These are phyloP conservation scores for Sonneratia alba DNA, from an alignment of 345 rosid genomes.

Conservation along the genomic window DNA sequence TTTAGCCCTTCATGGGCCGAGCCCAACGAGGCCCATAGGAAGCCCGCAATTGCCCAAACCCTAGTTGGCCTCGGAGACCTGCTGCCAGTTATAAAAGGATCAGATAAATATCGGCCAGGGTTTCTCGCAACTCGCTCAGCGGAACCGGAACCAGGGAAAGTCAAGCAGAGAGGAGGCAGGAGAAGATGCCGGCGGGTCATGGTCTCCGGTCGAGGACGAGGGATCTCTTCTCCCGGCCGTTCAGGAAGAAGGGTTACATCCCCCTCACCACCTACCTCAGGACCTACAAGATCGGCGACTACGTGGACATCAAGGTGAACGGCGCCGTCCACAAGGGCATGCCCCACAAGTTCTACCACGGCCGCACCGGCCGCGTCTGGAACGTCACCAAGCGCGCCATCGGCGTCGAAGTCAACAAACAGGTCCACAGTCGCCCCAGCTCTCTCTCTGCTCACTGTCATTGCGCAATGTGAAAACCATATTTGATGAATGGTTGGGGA, in stretches of 20 bases:
- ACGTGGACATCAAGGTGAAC: constrained; percentile 63
- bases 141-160: background rate
- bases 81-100: too few species aligned
- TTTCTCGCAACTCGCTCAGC: too few species aligned
- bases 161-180: background rate
- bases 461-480: too few species aligned
- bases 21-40: too few species aligned
- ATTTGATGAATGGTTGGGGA: too few species aligned
- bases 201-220: constrained; percentile 55
- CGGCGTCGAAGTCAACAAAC: constrained; percentile 71
- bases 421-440: constrained; percentile 23
- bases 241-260: constrained; percentile 78
- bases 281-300: constrained; percentile 57
- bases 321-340: constrained; percentile 78
- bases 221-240: constrained; percentile 53
- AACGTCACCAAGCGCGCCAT: constrained; percentile 74
- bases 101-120: too few species aligned
- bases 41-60: too few species aligned
- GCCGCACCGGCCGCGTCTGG: constrained; percentile 76
- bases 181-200: constrained; percentile 67
- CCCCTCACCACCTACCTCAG: constrained; percentile 55
- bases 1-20: too few species aligned
- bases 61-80: too few species aligned
- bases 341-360: constrained; percentile 83
- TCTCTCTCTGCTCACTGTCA: background rate